phyloP scores from a whole-genome alignment of 768 basidiomycete species.

The Suillus clintonianus region DNA sequence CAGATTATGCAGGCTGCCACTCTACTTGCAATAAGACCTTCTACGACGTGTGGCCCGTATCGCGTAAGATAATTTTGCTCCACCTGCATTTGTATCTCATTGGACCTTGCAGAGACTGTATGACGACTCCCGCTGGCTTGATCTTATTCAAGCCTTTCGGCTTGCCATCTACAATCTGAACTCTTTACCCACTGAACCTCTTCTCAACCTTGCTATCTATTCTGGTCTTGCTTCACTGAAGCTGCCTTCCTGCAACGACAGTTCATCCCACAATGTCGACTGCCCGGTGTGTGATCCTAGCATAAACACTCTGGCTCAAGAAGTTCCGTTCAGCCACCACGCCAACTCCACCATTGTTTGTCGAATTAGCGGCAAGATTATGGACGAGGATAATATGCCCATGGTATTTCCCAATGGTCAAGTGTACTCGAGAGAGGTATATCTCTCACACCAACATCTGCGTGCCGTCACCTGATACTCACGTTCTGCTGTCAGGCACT shows the following conservation, averaged over 20 bases:
- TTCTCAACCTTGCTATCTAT: slow-evolving; percentile 85
- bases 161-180: slow-evolving; percentile 86
- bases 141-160: slow-evolving; percentile 78
- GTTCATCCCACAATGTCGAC: slow-evolving; percentile 67
- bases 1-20: slow-evolving; percentile 80
- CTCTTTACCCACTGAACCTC: slow-evolving; percentile 82
- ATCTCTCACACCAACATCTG: slow-evolving; percentile 24
- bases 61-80: slow-evolving; percentile 51
- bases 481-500: slow-evolving; percentile 57
- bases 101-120: slow-evolving; percentile 68
- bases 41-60: slow-evolving; percentile 77
- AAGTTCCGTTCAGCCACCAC: slow-evolving; percentile 92
- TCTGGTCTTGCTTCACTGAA: slow-evolving; percentile 92
- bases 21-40: slow-evolving; percentile 72
- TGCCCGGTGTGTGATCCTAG: slow-evolving; percentile 90
- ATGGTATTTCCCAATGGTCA: slow-evolving; percentile 89
- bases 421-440: slow-evolving; percentile 91
- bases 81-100: slow-evolving; percentile 1
- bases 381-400: slow-evolving; percentile 93
- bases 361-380: slow-evolving; percentile 85
- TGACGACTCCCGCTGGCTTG: slow-evolving; percentile 75
- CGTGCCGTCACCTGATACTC: slow-evolving; percentile 11
- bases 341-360: slow-evolving; percentile 96
- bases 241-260: slow-evolving; percentile 78
- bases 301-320: slow-evolving; percentile 73